Evolutionary conservation across 495 filamentous ascomycete species (phyloP).

Genomic region (Talaromyces stipitatus): DNA sequence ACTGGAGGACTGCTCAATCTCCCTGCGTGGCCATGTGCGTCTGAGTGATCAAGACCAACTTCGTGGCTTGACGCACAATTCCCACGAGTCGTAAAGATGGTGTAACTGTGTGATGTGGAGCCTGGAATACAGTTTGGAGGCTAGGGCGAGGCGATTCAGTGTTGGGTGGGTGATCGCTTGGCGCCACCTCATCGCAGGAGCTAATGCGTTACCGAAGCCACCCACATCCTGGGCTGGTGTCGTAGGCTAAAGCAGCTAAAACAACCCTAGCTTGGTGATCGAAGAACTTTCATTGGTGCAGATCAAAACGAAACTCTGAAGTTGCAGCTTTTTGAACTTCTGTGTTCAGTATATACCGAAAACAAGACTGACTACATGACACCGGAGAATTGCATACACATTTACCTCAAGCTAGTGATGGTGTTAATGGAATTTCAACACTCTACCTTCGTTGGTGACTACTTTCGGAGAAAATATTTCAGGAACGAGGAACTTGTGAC

Average conservation of each 20-base stretch:
- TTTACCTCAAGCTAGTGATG: background rate
- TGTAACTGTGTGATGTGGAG: background rate
- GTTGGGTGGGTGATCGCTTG: background rate
- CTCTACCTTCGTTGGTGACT: background rate
- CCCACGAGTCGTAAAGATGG: background rate
- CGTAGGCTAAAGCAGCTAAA: background rate
- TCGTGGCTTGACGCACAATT: background rate
- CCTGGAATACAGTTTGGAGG: background rate
- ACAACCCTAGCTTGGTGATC: background rate
- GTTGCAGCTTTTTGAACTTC: background rate
- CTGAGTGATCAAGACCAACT: background rate
- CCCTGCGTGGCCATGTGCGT: background rate
- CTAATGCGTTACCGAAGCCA: background rate
- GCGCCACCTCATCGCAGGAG: background rate
- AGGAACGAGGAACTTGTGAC: background rate
- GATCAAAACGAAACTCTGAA: background rate
- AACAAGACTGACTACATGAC: background rate
- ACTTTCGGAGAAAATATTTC: background rate
- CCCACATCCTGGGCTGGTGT: background rate
- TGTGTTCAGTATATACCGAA: background rate
- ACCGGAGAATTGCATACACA: background rate
- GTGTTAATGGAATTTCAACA: background rate
- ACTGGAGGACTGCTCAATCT: background rate
- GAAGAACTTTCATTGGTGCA: background rate
- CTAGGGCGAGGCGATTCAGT: background rate